phyloP scores from a whole-genome alignment of 306 rosid genomes.

The Hylodesmum podocarpum region DNA sequence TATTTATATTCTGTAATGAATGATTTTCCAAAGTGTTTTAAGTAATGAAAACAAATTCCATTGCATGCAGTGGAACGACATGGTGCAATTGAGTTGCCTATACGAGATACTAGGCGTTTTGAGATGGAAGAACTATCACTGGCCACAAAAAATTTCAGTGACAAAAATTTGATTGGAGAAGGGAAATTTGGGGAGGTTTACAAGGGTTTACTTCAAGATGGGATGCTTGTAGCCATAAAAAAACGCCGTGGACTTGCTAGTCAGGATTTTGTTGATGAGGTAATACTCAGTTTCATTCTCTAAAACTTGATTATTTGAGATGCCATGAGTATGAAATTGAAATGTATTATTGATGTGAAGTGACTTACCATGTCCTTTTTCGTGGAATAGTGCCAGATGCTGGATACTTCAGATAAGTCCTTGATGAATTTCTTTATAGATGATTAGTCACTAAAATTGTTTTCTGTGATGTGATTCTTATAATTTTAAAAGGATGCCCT shows the following conservation, averaged over 20 bases:
- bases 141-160: slow-evolving; percentile 79
- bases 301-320: background rate
- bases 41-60: slow-evolving; percentile 21
- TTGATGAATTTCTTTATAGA: slow-evolving; percentile 13
- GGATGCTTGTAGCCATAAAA: slow-evolving; percentile 88
- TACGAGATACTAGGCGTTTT: slow-evolving; percentile 71
- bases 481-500: background rate
- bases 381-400: background rate
- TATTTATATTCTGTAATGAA: background rate
- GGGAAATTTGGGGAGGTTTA: slow-evolving; percentile 93
- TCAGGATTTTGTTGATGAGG: slow-evolving; percentile 85
- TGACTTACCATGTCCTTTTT: background rate
- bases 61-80: slow-evolving; percentile 62
- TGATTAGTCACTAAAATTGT: background rate
- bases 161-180: slow-evolving; percentile 74
- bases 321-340: background rate
- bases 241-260: slow-evolving; percentile 65
- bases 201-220: slow-evolving; percentile 89
- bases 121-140: slow-evolving; percentile 73
- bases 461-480: background rate
- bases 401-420: background rate
- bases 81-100: slow-evolving; percentile 64
- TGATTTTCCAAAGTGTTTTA: background rate
- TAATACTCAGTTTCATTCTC: slow-evolving; percentile 31
- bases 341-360: background rate